These are phyloP conservation scores for Penicillium capsulatum DNA, from an alignment of 2,329 filamentous ascomycete genomes.

Conservation along the genomic window DNA sequence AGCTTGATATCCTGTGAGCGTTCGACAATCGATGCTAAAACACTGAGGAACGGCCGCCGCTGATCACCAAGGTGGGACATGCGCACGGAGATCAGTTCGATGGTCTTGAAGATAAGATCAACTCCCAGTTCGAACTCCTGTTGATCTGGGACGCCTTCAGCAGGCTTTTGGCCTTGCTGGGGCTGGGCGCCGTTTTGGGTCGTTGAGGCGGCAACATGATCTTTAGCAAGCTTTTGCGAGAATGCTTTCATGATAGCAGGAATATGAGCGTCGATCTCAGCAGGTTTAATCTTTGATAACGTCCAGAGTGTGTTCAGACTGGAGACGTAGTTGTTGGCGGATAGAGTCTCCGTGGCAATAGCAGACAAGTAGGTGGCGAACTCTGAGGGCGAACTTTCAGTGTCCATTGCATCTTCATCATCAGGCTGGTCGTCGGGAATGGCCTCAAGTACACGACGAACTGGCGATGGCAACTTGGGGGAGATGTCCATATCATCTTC, in stretches of 20 bases:
- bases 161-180: constrained; percentile 39
- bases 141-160: constrained; percentile 52
- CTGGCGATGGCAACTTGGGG: constrained; percentile 66
- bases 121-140: constrained; percentile 87
- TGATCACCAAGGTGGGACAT: constrained; percentile 93
- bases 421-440: constrained; percentile 77
- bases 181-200: constrained; percentile 43
- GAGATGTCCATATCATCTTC: constrained; percentile 67
- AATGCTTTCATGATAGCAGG: constrained; percentile 85
- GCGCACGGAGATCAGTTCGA: constrained; percentile 83
- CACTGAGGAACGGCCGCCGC: constrained; percentile 86
- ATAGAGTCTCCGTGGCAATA: constrained; percentile 83
- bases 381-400: constrained; percentile 72
- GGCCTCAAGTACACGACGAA: constrained; percentile 81
- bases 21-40: constrained; percentile 89
- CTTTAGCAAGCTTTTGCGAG: constrained; percentile 84
- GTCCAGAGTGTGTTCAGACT: constrained; percentile 94
- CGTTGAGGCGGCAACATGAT: constrained; percentile 76
- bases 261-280: constrained; percentile 86
- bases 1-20: constrained; percentile 83
- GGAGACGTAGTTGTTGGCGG: constrained; percentile 73
- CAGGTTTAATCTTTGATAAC: constrained; percentile 75
- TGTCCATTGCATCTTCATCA: constrained; percentile 77
- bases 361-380: constrained; percentile 79
- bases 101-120: constrained; percentile 86